These are phyloP conservation scores for Pichia sp. DNA, from an alignment of 1,139 yeast species.

Conservation along the genomic window DNA sequence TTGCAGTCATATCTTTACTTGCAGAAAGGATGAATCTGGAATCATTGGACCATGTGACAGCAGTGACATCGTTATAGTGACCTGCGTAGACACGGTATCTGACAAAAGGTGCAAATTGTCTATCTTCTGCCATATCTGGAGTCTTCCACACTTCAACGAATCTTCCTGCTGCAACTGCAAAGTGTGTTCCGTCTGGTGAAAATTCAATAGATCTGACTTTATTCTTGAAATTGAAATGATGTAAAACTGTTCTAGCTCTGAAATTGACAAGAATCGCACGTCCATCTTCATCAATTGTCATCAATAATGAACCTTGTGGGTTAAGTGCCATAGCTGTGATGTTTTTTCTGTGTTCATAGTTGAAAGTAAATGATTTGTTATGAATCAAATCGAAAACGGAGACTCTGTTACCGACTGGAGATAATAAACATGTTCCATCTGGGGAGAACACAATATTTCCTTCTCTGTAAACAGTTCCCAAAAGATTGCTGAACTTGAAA, in stretches of 20 bases:
- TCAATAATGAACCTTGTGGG: slow-evolving; percentile 71
- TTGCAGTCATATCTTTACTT: slow-evolving; percentile 86
- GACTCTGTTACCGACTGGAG: slow-evolving; percentile 96
- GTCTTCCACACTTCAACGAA: slow-evolving; percentile 94
- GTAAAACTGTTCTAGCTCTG: slow-evolving; percentile 80
- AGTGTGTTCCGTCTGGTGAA: slow-evolving; percentile 84
- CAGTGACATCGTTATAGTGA: slow-evolving; percentile 79
- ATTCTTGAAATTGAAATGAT: slow-evolving; percentile 91
- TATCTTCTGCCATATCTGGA: slow-evolving; percentile 65
- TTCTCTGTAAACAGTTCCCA: slow-evolving; percentile 93
- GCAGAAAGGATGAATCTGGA: slow-evolving; percentile 84
- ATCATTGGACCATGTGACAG: slow-evolving; percentile 87
- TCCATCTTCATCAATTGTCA: slow-evolving; percentile 92
- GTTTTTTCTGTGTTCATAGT: slow-evolving; percentile 90
- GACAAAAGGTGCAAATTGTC: slow-evolving; percentile 96
- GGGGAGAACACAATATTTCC: slow-evolving; percentile 88
- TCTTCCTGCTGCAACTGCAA: slow-evolving; percentile 83
- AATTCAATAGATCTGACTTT: slow-evolving; percentile 71
- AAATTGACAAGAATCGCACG: slow-evolving; percentile 90
- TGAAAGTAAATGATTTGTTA: slow-evolving; percentile 84
- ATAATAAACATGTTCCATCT: slow-evolving; percentile 79
- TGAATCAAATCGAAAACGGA: slow-evolving; percentile 83
- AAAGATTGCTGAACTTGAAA: slow-evolving; percentile 72
- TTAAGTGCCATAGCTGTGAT: slow-evolving; percentile 79
- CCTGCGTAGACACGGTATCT: slow-evolving; percentile 91